Evolutionary conservation across 352 stramenopile species (phyloP), one percentile per base, ranked within the genome.

Genomic region (Globisporangium okanoganense): DNA sequence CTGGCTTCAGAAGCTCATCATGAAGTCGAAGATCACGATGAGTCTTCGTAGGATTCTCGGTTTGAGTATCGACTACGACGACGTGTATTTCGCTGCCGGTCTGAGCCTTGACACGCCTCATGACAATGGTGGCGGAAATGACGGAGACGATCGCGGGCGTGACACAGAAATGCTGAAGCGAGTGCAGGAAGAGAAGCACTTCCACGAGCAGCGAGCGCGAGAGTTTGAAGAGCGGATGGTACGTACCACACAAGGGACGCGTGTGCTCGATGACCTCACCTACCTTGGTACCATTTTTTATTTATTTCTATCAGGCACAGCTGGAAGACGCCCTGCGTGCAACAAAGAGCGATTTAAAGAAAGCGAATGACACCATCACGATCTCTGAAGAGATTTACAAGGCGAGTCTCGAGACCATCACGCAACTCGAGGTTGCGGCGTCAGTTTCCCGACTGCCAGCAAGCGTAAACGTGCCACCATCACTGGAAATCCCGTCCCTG

Each of bases 301-400:
- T 47, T 20, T 47, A 12, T 29, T 7, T 47, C 24, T 27, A 31
- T 47, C 16, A 79, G 72, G 60, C 61, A 12, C 41, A 59, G 13
- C 67, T 85, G 22, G 73, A 82, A 50, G 64, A 75, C n/a, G 62
- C 58, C 29, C 60, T 84, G 16, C 36, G 55, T 25, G 24, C 25
- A 10, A 63, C 67, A 1, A 74, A 79, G 25, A 64, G 63, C 24
- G 70, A 85, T 36, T 71, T 87, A 1, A 76, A 75, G 45, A 61
- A 56, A 6, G 72, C 78, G 6, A 56, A 68, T 4, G 68, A 72
- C 22, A 69, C 76, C 24, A 66, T 81, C 9, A 62, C 80, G 38
- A 81, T 85, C 27, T 72, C 76, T 0, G 71, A 76, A 5, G 78
- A 83, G 59, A 83, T 88, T 33, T 81, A 85, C 60, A 88, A 85